Evolutionary conservation across 345 rosid genomes (phyloP).

Genomic region (Stellera chamaejasme): DNA sequence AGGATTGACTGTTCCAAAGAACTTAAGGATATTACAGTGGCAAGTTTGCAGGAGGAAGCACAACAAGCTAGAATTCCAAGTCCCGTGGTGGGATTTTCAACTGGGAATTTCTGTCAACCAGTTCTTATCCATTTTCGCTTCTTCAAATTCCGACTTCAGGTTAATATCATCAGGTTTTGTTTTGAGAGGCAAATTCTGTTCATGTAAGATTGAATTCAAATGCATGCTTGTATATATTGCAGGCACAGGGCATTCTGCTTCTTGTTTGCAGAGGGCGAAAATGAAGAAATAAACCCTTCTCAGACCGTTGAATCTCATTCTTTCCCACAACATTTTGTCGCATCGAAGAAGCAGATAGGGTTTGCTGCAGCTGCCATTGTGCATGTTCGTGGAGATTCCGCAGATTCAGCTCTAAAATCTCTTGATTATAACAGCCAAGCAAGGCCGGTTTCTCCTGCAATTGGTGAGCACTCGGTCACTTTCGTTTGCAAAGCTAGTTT

Average conservation of each 20-base stretch:
- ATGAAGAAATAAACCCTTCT: conserved; percentile 60
- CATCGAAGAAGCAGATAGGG: conserved; percentile 56
- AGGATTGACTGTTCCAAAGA: conserved; percentile 88
- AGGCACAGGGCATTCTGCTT: conserved; percentile 85
- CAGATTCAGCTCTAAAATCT: conserved; percentile 47
- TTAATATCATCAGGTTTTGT: conserved; percentile 8
- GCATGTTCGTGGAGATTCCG: conserved; percentile 40
- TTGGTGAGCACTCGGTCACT: conserved; percentile 33
- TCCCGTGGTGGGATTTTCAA: conserved; percentile 99
- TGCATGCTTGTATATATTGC: conserved; percentile 13
- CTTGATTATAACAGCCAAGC: conserved; percentile 55
- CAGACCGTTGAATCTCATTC: conserved; percentile 75
- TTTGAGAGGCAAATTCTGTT: background rate
- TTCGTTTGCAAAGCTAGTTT: background rate
- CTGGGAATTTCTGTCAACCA: conserved; percentile 86
- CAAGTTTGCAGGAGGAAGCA: conserved; percentile 84
- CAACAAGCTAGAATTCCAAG: conserved; percentile 65
- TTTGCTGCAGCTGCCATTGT: conserved; percentile 86
- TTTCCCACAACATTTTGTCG: conserved; percentile 73
- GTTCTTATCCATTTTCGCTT: conserved; percentile 73
- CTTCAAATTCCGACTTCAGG: conserved; percentile 88
- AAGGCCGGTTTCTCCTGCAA: conserved; percentile 36
- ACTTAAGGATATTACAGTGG: conserved; percentile 85
- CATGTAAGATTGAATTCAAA: background rate
- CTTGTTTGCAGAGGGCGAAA: conserved; percentile 74